Evolutionary conservation across 1,284 basidiomycete species (phyloP), one percentile per base, ranked within the genome.

Genomic region (Boletus semigastroideus): DNA sequence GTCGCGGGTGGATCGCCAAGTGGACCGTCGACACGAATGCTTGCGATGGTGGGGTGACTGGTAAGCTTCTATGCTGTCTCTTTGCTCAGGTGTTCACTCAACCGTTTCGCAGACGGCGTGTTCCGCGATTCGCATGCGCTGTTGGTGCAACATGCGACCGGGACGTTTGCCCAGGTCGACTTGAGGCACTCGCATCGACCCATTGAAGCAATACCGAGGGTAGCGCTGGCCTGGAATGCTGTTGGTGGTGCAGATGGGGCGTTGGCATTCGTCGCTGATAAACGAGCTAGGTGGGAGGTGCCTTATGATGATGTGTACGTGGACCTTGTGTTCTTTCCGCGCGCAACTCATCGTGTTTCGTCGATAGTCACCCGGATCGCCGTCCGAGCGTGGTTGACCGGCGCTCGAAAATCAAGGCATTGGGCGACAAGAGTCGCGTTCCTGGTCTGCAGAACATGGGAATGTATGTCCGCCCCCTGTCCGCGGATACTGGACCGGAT

Each of bases 241-340:
- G 74, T 56, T 27, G 48, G 53, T 27, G 54, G 66, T 16, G 27
- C 46, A 9, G 57, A 64, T 0, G 90, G 90, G 0, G 79, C 86
- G 6, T 65, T 94, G 31, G 77, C 83, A 2, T 92, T 92, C 59
- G 84, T 87, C 5, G 65, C 82, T 2, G 89, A 90, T 54, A 71
- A 72, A 17, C 78, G 77, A 48, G 66, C 68, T 19, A 66, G 66
- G 30, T 88, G 84, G 73, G 91, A 93, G 61, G 69, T 89, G 0
- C 92, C 92, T 0, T 94, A 90, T 59, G 92, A 94, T 60, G 92
- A 94, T 63, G 64, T 88, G 91, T 92, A 63, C 62, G 86, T 72
- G 14, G 6, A n/a, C 4, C 19, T 39, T 4, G n/a, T 41, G 20
- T 31, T 31, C 20, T 42, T 42, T 46, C 16, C 1, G 4, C n/a